Percentiles rank a stretch among this genome's conserved stretches.
Conservation (phyloP, 2,329 filamentous ascomycete genomes). For the Epichloe sibirici region DNA sequence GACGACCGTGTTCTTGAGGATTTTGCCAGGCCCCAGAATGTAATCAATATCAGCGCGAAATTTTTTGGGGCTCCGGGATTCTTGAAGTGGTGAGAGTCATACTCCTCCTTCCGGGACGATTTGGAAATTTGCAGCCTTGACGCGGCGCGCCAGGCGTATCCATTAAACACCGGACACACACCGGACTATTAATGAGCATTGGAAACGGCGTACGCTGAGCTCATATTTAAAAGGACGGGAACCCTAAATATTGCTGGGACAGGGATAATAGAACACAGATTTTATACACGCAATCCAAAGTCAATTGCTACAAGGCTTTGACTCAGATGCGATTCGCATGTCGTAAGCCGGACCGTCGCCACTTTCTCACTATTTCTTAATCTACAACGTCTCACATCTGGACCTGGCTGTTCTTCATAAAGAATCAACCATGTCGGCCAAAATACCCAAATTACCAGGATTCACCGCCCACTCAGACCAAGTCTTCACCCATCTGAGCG, state of each 20-base stretch:
- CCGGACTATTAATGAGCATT: not conserved
- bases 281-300: not conserved
- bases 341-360: not conserved
- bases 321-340: no score
- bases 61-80: not conserved
- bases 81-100: not conserved
- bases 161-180: not conserved
- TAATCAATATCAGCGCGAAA: not conserved
- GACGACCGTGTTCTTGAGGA: not conserved
- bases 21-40: not conserved
- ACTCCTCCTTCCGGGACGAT: not conserved
- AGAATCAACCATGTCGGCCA: not conserved
- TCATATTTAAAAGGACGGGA: not conserved
- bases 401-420: no score
- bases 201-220: not conserved
- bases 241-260: not conserved
- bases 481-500: slow-evolving; percentile 30
- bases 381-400: not conserved
- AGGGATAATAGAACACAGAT: not conserved
- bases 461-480: slow-evolving; percentile 35
- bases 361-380: not conserved
- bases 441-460: slow-evolving; percentile 24
- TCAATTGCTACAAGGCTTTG: no score
- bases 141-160: not conserved
- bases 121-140: not conserved